Base-by-base conservation (phyloP, 2,329 filamentous ascomycete genomes). In the Canariomyces notabilis region DNA sequence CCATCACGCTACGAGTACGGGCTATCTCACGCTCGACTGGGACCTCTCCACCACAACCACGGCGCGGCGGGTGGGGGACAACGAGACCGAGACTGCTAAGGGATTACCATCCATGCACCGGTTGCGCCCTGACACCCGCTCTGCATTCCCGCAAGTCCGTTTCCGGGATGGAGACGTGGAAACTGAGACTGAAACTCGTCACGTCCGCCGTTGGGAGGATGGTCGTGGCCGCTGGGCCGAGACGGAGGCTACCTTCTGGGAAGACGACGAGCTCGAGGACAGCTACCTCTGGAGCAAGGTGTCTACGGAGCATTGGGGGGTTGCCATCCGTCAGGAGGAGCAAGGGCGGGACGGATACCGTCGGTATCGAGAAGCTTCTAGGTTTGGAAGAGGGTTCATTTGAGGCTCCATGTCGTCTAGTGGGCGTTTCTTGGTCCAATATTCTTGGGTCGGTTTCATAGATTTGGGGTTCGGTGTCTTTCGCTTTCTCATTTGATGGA, bases 281-380 rank as follows among this genome's bases (percentile, higher is more conserved):
- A 2, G 6, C 8, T 11, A 18, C 9, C 29, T 6, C 11, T 48
- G 46, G 46, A 29, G 21, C 18, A 23, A 40, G 39, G 43, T 31
- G 8, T 40, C 40, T 3, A 44, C 46, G 6, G 31, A 48, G n/a
- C 46, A 34, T 8, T 40, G 36, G 40, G 36, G 40, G 11, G 19
- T 18, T 1, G n/a, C 36, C 16, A 23, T 33, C 11, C 14, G 2
- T 3, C n/a, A 19, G 6, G 14, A 40, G 18, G 19, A 22, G 6
- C 22, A 36, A 8, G 31, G 40, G 4, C 21, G 4, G 6, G 31
- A 31, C 16, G 40, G 21, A 19, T 35, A 35, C 16, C 20, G 22
- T 1, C 34, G 39, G 1, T 29, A 29, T 18, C 38, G 15, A 14
- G 39, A 40, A 12, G 46, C 22, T 3, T 22, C 14, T 29, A 44